Conservation (phyloP, 2,329 filamentous ascomycete genomes). For the Thielaviopsis ethacetica region DNA sequence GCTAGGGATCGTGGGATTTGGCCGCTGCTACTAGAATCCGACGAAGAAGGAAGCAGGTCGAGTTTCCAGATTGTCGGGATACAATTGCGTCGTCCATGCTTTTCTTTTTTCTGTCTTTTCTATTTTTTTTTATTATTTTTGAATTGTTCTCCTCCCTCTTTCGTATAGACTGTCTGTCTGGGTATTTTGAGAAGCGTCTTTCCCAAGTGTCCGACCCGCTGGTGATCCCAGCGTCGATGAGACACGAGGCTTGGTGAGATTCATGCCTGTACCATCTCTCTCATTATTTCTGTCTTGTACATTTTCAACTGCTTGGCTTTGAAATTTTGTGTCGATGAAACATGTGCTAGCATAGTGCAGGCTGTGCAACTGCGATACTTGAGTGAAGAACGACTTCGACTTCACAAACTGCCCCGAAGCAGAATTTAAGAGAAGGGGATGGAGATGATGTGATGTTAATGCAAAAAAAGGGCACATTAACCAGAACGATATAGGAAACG, state of each 20-base stretch:
- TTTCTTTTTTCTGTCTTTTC: background rate
- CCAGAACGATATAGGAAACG: too few relatives aligned
- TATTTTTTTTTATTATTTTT: too few relatives aligned
- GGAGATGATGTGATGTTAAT: background rate
- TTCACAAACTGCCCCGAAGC: too few relatives aligned
- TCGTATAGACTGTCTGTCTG: too few relatives aligned
- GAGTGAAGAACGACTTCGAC: too few relatives aligned
- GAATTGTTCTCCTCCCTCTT: too few relatives aligned
- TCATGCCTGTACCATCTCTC: background rate
- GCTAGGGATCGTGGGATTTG: background rate
- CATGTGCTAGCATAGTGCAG: background rate
- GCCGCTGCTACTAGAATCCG: background rate
- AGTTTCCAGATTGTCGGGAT: background rate
- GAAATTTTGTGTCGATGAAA: background rate
- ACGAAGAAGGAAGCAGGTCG: too few relatives aligned
- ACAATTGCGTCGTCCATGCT: background rate
- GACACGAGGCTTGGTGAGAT: background rate
- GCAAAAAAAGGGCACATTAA: background rate
- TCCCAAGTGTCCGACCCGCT: background rate
- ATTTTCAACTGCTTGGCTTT: background rate
- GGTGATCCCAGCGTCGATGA: background rate
- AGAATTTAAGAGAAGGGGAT: background rate
- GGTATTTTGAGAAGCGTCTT: background rate
- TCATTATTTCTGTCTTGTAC: background rate
- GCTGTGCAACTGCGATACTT: background rate